Evolutionary conservation across 2,329 filamentous ascomycete species (phyloP).

Genomic region (Lecanicillium sp.): DNA sequence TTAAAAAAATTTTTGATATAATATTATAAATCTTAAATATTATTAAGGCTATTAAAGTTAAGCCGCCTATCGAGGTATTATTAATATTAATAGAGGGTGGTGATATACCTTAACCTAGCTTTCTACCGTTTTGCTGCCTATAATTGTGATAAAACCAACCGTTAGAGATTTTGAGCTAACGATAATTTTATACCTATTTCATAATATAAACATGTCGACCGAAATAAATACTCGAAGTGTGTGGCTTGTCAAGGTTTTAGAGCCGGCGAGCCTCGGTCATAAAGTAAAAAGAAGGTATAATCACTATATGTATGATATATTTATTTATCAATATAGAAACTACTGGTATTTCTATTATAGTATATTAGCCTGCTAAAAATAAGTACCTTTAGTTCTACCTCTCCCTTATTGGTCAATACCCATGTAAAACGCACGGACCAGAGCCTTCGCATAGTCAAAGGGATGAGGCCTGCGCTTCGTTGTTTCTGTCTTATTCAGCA

Average conservation of each 20-base stretch:
- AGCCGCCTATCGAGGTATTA: no score
- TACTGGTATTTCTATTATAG: neutral
- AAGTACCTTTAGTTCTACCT: neutral
- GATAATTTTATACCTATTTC: conserved; percentile 8
- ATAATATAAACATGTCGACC: conserved; percentile 11
- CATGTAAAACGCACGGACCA: neutral
- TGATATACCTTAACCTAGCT: no score
- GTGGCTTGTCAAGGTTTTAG: neutral
- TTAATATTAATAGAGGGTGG: no score
- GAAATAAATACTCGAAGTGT: neutral
- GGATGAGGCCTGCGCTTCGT: neutral
- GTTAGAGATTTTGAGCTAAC: neutral
- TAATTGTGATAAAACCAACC: neutral
- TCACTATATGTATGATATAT: neutral
- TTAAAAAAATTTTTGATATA: no score
- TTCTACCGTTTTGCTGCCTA: no score
- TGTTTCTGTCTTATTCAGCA: neutral
- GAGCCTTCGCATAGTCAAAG: neutral
- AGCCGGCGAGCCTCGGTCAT: no score
- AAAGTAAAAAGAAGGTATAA: no score
- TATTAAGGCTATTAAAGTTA: no score
- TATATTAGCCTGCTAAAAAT: neutral
- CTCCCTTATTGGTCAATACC: neutral
- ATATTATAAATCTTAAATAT: no score
- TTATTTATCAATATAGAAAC: neutral